Evolutionary conservation across 345 rosid genomes (phyloP).

Genomic region (Euclidium syriacum): DNA sequence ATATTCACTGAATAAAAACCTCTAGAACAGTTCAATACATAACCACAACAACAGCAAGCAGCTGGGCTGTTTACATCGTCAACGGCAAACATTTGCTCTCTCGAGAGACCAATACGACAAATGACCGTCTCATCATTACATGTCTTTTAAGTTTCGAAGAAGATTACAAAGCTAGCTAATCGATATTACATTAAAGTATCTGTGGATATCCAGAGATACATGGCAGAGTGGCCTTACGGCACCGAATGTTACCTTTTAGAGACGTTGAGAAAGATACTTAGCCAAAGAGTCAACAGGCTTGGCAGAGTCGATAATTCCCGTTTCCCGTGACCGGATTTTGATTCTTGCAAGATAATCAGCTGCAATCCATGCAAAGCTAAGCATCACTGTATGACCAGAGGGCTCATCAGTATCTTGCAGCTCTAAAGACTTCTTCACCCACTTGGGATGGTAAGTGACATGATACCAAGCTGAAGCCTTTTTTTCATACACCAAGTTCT

Average conservation of each 20-base stretch:
- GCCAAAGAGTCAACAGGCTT: slow-evolving; percentile 62
- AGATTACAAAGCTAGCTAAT: not conserved
- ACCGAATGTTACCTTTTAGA: slow-evolving; percentile 30
- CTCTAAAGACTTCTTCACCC: slow-evolving; percentile 53
- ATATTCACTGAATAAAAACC: not conserved
- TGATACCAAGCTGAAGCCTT: slow-evolving; percentile 97
- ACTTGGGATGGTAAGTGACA: slow-evolving; percentile 70
- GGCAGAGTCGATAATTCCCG: slow-evolving; percentile 31
- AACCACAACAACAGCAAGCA: slow-evolving; percentile 2
- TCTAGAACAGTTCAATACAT: not conserved
- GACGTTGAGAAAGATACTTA: slow-evolving; percentile 58
- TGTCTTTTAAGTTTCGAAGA: no score
- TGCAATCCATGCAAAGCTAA: slow-evolving; percentile 90
- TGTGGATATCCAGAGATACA: slow-evolving; percentile 1
- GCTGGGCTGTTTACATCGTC: not conserved
- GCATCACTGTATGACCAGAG: slow-evolving; percentile 32
- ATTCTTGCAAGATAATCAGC: slow-evolving; percentile 85
- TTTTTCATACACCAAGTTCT: slow-evolving; percentile 46
- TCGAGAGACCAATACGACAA: no score
- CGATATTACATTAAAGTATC: not conserved
- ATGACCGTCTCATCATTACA: no score
- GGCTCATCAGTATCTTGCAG: slow-evolving; percentile 42
- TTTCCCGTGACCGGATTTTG: slow-evolving; percentile 43
- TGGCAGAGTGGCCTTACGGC: slow-evolving; percentile 63
- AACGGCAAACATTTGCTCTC: not conserved